Base-by-base conservation (phyloP, 805 yeast species). In the Metschnikowia orientalis region DNA sequence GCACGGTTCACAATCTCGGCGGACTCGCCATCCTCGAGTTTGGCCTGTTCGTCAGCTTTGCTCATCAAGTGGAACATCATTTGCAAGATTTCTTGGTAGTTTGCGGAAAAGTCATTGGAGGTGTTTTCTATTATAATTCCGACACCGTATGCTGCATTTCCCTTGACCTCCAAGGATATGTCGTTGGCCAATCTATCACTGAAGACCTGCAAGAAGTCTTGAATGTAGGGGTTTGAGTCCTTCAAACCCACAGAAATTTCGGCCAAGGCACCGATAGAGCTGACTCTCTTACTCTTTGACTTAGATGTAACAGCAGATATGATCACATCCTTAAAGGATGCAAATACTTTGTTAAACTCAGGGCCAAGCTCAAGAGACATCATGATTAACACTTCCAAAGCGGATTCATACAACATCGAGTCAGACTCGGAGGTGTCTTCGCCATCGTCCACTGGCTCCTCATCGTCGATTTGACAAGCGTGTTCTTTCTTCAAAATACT, bases 131-230 rank as follows among this genome's bases (percentile, higher is more conserved):
- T 59, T 40, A 88, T 61, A 40, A 88, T 61, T 50, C 98, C 98
- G 47, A 85, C 78, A 69, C 97, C 98, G 57, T 87, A 92, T 11
- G 97, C 96, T 32, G 97, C 90, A 49, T 88, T 85, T 50, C 95
- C 89, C 63, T 90, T 82, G 38, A 87, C 97, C 54, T 87, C 95
- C 42, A 84, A 68, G 10, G 92, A 81, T 51, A 77, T 77, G 56
- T 83, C 88, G 53, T 78, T 77, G 36, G 81, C 72, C 41, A 90
- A 69, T 45, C 81, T 79, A 39, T 76, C 71, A 31, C 74, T 67
- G 55, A 92, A 81, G 23, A 81, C 67, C 54, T 79, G 77, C 51
- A 87, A 63, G 53, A 92, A 66, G 44, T 82, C 86, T 43, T 77
- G 74, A 23, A 79, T 61, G 63, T 69, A 81, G 38, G 86, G 85